Percentiles rank a stretch among this genome's conserved stretches.
phyloP scores from a whole-genome alignment of 495 filamentous ascomycete genomes.

The Immersiella caudata region DNA sequence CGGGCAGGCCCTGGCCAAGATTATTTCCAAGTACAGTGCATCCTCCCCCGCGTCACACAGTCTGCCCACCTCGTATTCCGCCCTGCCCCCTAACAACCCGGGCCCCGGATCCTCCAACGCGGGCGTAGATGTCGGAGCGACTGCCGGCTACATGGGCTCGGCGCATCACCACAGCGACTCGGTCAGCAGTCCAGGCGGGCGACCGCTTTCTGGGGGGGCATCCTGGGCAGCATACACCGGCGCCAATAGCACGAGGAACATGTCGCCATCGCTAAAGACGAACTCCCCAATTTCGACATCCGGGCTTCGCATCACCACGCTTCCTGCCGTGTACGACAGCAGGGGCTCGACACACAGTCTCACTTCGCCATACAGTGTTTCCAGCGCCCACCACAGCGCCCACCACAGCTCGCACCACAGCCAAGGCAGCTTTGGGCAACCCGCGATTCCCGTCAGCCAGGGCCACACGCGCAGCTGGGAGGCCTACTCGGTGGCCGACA shows the following conservation, averaged over 20 bases:
- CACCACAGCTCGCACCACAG: constrained; percentile 40
- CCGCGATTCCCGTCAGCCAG: constrained; percentile 32
- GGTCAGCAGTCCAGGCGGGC: constrained; percentile 46
- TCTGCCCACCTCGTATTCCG: constrained; percentile 40
- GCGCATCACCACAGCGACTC: constrained; percentile 47
- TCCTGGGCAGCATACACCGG: constrained; percentile 42
- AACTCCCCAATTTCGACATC: constrained; percentile 30
- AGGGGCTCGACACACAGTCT: constrained; percentile 32
- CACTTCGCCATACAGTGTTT: constrained; percentile 33
- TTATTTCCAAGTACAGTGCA: constrained; percentile 88
- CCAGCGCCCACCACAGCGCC: constrained; percentile 39
- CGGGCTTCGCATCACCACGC: constrained; percentile 32
- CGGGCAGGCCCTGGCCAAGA: constrained; percentile 84
- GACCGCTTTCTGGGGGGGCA: constrained; percentile 42
- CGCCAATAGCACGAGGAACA: constrained; percentile 28
- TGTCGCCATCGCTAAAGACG: constrained; percentile 47
- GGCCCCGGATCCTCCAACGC: constrained; percentile 32
- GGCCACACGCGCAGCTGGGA: constrained; percentile 40
- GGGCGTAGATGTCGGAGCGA: constrained; percentile 21
- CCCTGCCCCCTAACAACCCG: constrained; percentile 45
- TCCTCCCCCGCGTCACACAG: constrained; percentile 32
- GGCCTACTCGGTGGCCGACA: constrained; percentile 38
- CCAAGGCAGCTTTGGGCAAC: constrained; percentile 31
- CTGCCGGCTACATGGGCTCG: constrained; percentile 32
- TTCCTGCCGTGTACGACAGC: constrained; percentile 38